A percentile compares a stretch with the other conserved stretches of the same genome.
Conservation (phyloP, 75 land plant genomes). For the Sequoiadendron giganteum region DNA sequence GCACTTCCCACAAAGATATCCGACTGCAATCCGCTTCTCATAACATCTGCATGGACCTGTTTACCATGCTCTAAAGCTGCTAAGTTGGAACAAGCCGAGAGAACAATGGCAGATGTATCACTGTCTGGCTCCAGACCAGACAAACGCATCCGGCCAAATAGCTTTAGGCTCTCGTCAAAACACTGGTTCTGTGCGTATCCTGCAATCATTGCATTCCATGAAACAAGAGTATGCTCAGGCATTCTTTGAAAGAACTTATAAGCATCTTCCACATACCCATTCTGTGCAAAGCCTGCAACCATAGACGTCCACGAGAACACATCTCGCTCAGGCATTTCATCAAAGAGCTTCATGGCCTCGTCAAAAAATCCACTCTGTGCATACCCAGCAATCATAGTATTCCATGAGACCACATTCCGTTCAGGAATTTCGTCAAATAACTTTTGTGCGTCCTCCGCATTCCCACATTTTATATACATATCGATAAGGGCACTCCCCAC, state of each 20-base stretch:
- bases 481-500: slow-evolving; percentile 14
- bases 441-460: slow-evolving; percentile 16
- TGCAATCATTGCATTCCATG: slow-evolving; percentile 64
- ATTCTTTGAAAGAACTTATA: slow-evolving; percentile 53
- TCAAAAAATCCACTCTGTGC: slow-evolving; percentile 19
- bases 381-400: slow-evolving; percentile 22
- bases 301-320: slow-evolving; percentile 17
- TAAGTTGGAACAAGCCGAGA: slow-evolving; percentile 60
- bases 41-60: slow-evolving; percentile 46
- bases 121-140: slow-evolving; percentile 29
- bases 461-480: slow-evolving; percentile 31
- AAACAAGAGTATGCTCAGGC: slow-evolving; percentile 39
- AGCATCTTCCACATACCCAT: slow-evolving; percentile 39
- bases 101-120: slow-evolving; percentile 41
- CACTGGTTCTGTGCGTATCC: slow-evolving; percentile 48
- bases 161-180: slow-evolving; percentile 33
- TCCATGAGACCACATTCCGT: slow-evolving; percentile 20
- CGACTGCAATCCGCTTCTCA: slow-evolving; percentile 33
- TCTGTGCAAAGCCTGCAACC: slow-evolving; percentile 15
- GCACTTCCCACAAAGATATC: slow-evolving; percentile 61
- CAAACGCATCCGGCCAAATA: slow-evolving; percentile 44
- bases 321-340: slow-evolving; percentile 20
- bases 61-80: slow-evolving; percentile 52
- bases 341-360: slow-evolving; percentile 14
- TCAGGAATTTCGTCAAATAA: slow-evolving; percentile 20